Conservation (phyloP, 805 yeast genomes). For the Schwanniomyces occidentalis region DNA sequence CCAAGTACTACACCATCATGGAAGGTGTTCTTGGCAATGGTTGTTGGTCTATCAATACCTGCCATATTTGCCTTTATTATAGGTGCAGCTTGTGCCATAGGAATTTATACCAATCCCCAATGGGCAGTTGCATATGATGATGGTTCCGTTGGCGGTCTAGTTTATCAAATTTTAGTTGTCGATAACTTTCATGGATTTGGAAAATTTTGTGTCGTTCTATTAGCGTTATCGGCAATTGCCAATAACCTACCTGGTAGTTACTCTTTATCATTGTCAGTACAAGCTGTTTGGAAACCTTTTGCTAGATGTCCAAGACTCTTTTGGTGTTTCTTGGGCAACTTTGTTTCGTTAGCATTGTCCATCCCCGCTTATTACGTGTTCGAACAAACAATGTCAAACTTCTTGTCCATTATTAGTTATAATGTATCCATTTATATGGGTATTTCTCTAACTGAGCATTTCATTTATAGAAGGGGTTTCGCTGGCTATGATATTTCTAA, state of each 20-base stretch:
- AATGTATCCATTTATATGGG: slow-evolving; percentile 34
- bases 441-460: slow-evolving; percentile 30
- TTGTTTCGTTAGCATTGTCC: slow-evolving; percentile 29
- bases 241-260: slow-evolving; percentile 36
- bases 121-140: slow-evolving; percentile 53
- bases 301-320: slow-evolving; percentile 32
- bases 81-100: slow-evolving; percentile 35
- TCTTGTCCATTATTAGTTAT: slow-evolving; percentile 32
- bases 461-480: slow-evolving; percentile 25
- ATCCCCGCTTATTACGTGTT: slow-evolving; percentile 38
- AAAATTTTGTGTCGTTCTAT: slow-evolving; percentile 29
- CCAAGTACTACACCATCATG: slow-evolving; percentile 25
- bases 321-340: slow-evolving; percentile 35
- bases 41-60: slow-evolving; percentile 59
- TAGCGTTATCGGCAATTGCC: slow-evolving; percentile 31
- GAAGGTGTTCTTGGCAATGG: slow-evolving; percentile 28
- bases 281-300: slow-evolving; percentile 31
- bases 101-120: slow-evolving; percentile 24
- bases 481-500: slow-evolving; percentile 25
- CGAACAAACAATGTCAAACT: slow-evolving; percentile 28
- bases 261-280: slow-evolving; percentile 29
- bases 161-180: slow-evolving; percentile 27
- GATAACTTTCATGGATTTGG: slow-evolving; percentile 32
- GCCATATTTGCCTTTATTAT: slow-evolving; percentile 69
- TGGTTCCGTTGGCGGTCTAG: slow-evolving; percentile 47